phyloP scores from a whole-genome alignment of 169 alveolate genomes.

The Theileria parva region DNA sequence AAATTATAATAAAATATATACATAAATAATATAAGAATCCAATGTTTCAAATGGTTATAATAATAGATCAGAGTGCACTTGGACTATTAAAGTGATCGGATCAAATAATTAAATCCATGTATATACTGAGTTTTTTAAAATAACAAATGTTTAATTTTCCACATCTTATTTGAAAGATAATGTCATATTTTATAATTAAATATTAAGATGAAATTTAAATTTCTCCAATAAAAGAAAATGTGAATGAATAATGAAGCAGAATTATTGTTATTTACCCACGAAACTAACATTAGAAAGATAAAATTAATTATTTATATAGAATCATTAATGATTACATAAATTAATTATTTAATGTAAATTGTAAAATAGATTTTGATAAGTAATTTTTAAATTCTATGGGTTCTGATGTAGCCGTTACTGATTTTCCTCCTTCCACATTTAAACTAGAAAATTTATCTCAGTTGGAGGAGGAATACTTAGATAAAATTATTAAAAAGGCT shows the following conservation, averaged over 20 bases:
- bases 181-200: background rate
- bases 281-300: background rate
- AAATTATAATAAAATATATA: background rate
- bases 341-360: background rate
- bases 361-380: background rate
- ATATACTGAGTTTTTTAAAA: background rate
- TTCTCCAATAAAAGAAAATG: background rate
- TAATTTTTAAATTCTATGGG: background rate
- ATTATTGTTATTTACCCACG: background rate
- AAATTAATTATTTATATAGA: background rate
- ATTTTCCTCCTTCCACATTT: background rate
- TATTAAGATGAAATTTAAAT: background rate
- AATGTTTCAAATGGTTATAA: background rate
- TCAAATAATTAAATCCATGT: background rate
- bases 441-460: conserved; percentile 12
- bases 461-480: conserved; percentile 27
- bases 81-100: background rate
- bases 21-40: background rate
- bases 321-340: background rate
- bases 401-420: background rate
- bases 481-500: conserved; percentile 50
- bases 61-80: background rate
- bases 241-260: background rate
- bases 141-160: background rate
- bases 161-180: background rate